Percentiles rank a stretch among this genome's conserved stretches.
Evolutionary conservation across 108 stramenopile species (phyloP).

Genomic region (Schizochytrium sp.): DNA sequence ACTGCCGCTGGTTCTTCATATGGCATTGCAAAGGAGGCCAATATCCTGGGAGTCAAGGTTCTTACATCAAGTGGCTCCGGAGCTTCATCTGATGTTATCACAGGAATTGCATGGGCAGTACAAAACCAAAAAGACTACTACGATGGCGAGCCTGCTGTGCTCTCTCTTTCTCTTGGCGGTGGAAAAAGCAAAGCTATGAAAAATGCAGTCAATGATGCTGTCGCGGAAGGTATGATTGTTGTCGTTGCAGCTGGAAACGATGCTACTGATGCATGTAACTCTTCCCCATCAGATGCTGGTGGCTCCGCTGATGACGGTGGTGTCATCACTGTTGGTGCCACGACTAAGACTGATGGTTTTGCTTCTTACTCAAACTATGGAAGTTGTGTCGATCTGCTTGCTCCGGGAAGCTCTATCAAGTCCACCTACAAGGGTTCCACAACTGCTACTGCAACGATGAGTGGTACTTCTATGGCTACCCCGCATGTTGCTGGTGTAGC

Average conservation of each 20-base stretch:
- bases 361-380: constrained; percentile 62
- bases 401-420: constrained; percentile 58
- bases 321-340: constrained; percentile 61
- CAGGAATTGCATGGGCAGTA: constrained; percentile 39
- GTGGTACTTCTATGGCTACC: constrained; percentile 67
- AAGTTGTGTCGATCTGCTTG: constrained; percentile 52
- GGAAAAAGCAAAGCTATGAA: background rate
- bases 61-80: constrained; percentile 24
- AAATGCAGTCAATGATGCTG: constrained; percentile 19
- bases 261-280: background rate
- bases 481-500: constrained; percentile 65
- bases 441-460: background rate
- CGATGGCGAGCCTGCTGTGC: background rate
- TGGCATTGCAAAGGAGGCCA: constrained; percentile 30
- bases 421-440: constrained; percentile 34
- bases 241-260: constrained; percentile 68
- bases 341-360: background rate
- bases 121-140: background rate
- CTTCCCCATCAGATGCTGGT: constrained; percentile 58
- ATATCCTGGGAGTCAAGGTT: constrained; percentile 17
- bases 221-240: background rate
- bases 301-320: background rate
- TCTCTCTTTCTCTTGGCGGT: constrained; percentile 60
- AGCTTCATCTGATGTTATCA: background rate
- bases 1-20: constrained; percentile 51